Percentiles rank a stretch among this genome's conserved stretches.
Evolutionary conservation across 805 yeast genomes (phyloP).

Genomic region (Nakazawaea siamensis): DNA sequence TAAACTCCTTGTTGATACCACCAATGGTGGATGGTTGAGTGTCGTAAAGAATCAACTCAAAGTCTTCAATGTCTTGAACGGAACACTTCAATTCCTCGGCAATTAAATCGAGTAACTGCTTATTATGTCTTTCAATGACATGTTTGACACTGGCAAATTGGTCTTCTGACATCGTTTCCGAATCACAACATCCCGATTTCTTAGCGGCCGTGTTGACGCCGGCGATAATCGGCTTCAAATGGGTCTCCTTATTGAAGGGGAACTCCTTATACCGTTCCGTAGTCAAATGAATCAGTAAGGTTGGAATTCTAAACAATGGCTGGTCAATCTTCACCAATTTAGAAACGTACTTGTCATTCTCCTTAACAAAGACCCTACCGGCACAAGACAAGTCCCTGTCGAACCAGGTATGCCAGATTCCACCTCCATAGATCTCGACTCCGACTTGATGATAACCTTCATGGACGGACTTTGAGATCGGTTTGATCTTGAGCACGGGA

Average conservation of each 20-base stretch:
- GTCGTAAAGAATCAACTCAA: constrained; percentile 81
- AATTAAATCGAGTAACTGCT: constrained; percentile 57
- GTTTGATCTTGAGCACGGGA: constrained; percentile 84
- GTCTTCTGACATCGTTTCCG: constrained; percentile 37
- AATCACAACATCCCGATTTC: constrained; percentile 35
- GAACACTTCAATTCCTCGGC: constrained; percentile 55
- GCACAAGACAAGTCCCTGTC: constrained; percentile 90
- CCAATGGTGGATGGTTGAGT: constrained; percentile 79
- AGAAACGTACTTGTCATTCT: constrained; percentile 45
- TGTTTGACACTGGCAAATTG: constrained; percentile 59
- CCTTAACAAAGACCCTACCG: constrained; percentile 75
- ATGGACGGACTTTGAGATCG: constrained; percentile 58
- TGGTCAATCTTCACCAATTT: constrained; percentile 70
- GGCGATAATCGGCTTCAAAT: constrained; percentile 82
- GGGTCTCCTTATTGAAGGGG: constrained; percentile 84
- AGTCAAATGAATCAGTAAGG: constrained; percentile 87
- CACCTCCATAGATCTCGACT: constrained; percentile 93
- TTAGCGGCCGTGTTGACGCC: constrained; percentile 23
- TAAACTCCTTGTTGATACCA: constrained; percentile 84
- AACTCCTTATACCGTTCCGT: constrained; percentile 70
- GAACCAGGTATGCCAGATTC: constrained; percentile 95
- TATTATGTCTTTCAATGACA: constrained; percentile 69
- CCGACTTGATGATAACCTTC: constrained; percentile 87
- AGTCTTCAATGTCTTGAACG: constrained; percentile 67
- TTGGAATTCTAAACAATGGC: constrained; percentile 87